A percentile compares a stretch with the other conserved stretches of the same genome.
These are phyloP conservation scores for Plenodomus tracheiphilus DNA, from an alignment of 2,329 filamentous ascomycete genomes.

Conservation along the genomic window DNA sequence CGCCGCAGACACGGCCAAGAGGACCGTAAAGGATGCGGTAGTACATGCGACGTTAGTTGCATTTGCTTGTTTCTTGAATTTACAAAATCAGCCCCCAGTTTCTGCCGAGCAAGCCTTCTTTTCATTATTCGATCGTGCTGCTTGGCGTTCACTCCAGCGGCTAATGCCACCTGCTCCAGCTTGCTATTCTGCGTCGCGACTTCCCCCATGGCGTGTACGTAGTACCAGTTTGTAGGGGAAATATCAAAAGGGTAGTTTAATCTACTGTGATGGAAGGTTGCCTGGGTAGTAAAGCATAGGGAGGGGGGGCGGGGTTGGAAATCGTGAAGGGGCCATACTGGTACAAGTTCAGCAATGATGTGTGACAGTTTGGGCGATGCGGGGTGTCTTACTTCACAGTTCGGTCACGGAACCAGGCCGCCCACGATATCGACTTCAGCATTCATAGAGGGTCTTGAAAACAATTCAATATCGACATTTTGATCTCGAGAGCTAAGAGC, in stretches of 20 bases:
- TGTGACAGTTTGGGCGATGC: constrained; percentile 5
- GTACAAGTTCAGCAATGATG: constrained; percentile 2
- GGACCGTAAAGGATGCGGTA: neutral
- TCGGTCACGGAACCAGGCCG: neutral
- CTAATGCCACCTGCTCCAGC: neutral
- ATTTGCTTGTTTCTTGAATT: neutral
- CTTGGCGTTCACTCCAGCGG: constrained; percentile 4
- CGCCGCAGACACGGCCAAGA: neutral
- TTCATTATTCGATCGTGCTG: constrained; percentile 5
- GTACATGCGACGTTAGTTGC: neutral
- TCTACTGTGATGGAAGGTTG: neutral
- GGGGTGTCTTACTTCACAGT: neutral
- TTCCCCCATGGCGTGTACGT: constrained; percentile 1
- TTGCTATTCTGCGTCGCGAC: neutral
- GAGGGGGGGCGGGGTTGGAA: too few relatives aligned
- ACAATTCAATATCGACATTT: too few relatives aligned
- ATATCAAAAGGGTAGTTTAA: neutral
- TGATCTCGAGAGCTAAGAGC: too few relatives aligned
- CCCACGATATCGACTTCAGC: neutral
- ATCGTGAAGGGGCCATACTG: too few relatives aligned
- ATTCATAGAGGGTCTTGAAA: too few relatives aligned
- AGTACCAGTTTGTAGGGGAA: too few relatives aligned
- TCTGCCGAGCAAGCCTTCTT: constrained; percentile 5
- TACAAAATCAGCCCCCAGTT: neutral
- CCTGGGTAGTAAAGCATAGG: neutral